These are phyloP conservation scores for Astragalus glycyphyllos DNA, from an alignment of 306 rosid genomes.

Conservation along the genomic window DNA sequence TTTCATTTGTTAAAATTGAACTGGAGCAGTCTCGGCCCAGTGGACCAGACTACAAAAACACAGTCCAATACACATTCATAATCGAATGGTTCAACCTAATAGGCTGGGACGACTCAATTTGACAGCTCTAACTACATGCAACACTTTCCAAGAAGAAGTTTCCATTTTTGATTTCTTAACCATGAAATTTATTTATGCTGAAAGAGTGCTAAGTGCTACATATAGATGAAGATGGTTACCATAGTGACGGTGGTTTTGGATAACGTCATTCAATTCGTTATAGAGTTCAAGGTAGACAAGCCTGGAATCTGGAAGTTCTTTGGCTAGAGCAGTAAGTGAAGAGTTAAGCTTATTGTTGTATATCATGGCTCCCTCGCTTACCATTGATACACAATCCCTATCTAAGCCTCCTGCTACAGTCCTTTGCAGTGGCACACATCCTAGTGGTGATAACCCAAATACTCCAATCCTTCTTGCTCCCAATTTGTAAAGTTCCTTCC, in stretches of 20 bases:
- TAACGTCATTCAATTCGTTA: constrained; percentile 21
- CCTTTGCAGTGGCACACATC: constrained; percentile 49
- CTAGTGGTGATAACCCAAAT: constrained; percentile 27
- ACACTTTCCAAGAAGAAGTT: too few species aligned
- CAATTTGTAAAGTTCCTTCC: constrained; percentile 41
- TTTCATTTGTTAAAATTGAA: too few species aligned
- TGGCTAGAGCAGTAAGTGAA: constrained; percentile 35
- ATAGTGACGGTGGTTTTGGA: constrained; percentile 46
- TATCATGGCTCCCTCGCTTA: constrained; percentile 53
- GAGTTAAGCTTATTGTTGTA: constrained; percentile 60
- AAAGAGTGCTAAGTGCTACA: neutral
- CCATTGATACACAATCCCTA: constrained; percentile 44
- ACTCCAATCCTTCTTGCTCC: constrained; percentile 50
- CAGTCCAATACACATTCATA: too few species aligned
- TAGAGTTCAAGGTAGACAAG: constrained; percentile 57
- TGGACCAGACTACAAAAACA: too few species aligned
- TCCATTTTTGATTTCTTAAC: too few species aligned
- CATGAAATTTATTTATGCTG: neutral
- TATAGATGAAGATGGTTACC: constrained; percentile 45
- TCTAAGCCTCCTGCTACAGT: constrained; percentile 51
- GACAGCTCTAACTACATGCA: too few species aligned
- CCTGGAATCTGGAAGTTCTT: constrained; percentile 46
- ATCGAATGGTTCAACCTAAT: too few species aligned
- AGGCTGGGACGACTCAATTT: too few species aligned
- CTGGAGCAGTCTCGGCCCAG: too few species aligned